Base-by-base conservation (phyloP, 305 asterid species). In the Galium porrigens region DNA sequence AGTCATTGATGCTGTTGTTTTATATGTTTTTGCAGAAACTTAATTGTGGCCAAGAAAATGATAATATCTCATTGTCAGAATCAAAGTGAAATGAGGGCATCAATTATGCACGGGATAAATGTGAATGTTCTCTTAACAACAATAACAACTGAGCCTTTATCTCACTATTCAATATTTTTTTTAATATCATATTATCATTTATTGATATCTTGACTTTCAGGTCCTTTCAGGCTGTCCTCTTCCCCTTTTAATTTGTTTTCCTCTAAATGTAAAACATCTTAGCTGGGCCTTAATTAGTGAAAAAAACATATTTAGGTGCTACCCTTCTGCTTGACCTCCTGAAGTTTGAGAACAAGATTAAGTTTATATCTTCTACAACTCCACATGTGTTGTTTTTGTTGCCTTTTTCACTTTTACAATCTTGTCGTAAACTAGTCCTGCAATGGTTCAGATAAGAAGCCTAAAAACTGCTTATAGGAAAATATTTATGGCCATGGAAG, bases 391-490 rank as follows among this genome's bases (percentile, higher is more conserved):
- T 17, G 18, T 52, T 51, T 33, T n/a, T 63, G 25, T 61, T 62
- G 6, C n/a, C 37, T 58, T 68, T 53, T 65, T 70, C 44, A 30
- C 10, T 37, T 30, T 18, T 61, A 44, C 14, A 15, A 65, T 67
- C 77, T 49, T 61, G 44, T 57, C 62, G 25, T 61, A 51, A 37
- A 53, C 53, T 71, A 42, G 25, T 77, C 36, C 52, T 59, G 61
- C 65, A 59, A 61, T 34, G 48, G 65, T 67, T 53, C 77, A 89
- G 96, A 79, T 89, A 60, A 85, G 79, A 82, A 84, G 86, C 82
- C 85, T 91, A 68, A 80, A 90, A 81, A 80, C 81, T 71, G 95
- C 96, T 69, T 86, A 91, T 71, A 79, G 94, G 73, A 89, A 79
- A 77, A 73, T 89, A 72, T 91, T 91, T 74, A 80, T 89, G 84